phyloP scores from a whole-genome alignment of 2,329 filamentous ascomycete genomes.

The Pseudofabraea citricarpa region DNA sequence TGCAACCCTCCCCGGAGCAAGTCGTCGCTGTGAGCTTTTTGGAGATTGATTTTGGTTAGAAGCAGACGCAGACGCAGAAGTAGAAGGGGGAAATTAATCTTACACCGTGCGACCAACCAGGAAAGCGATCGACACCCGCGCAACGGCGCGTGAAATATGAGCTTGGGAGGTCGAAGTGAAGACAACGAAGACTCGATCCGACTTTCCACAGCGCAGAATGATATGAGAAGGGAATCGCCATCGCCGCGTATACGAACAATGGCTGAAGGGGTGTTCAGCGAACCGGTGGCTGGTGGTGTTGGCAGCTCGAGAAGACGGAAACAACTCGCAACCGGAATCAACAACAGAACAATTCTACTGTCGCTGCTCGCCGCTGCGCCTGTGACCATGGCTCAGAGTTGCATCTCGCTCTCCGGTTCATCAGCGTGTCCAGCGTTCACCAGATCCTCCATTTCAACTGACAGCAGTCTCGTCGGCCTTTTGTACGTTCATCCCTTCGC shows the following conservation, averaged over 20 bases:
- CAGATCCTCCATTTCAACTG: constrained; percentile 66
- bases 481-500: constrained; percentile 50
- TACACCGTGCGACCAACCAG: constrained; percentile 7
- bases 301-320: constrained; percentile 12
- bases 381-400: constrained; percentile 24
- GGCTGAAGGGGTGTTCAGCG: constrained; percentile 2
- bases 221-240: constrained; percentile 7
- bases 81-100: constrained; percentile 3
- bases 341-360: constrained; percentile 19
- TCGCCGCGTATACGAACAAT: constrained; percentile 6
- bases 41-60: constrained; percentile 6
- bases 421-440: constrained; percentile 68
- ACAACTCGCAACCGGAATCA: constrained; percentile 15
- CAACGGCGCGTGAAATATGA: constrained; percentile 21
- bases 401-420: constrained; percentile 68
- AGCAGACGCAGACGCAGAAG: too few species aligned
- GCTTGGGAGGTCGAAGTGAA: constrained; percentile 13
- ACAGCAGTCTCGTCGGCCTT: constrained; percentile 47
- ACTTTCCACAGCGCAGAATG: constrained; percentile 12
- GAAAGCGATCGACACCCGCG: constrained; percentile 14
- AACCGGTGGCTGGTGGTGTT: constrained; percentile 3
- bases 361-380: constrained; percentile 25
- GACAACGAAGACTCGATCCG: constrained; percentile 11
- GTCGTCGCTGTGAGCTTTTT: constrained; percentile 14
- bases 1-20: too few species aligned